Conservation (phyloP, 2,329 filamentous ascomycete genomes). For the Aaosphaeria arxii region DNA sequence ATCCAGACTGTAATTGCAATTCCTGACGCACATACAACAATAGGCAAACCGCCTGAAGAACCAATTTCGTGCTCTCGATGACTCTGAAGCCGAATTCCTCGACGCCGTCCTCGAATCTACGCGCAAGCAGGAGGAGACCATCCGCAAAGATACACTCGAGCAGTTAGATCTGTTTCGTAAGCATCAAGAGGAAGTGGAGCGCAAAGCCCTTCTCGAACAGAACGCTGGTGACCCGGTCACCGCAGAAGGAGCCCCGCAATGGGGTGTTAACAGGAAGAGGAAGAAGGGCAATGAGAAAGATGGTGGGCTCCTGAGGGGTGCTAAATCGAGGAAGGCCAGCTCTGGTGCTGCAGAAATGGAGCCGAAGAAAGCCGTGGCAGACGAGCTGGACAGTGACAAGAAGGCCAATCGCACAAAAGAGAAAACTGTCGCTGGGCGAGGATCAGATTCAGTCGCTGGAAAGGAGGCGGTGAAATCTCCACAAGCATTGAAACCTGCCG, state of each 20-base stretch:
- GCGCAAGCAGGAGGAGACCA: slow-evolving; percentile 54
- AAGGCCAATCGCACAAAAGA: background rate
- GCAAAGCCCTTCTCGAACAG: slow-evolving; percentile 41
- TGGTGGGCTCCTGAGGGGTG: slow-evolving; percentile 32
- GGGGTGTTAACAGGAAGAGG: slow-evolving; percentile 52
- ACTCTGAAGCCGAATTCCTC: slow-evolving; percentile 76
- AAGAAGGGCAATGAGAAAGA: slow-evolving; percentile 43
- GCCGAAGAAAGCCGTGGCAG: background rate
- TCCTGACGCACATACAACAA: background rate
- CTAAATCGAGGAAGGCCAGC: slow-evolving; percentile 43
- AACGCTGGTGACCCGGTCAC: slow-evolving; percentile 21
- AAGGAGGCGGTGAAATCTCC: background rate
- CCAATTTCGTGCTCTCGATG: slow-evolving; percentile 74
- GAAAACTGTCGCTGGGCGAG: background rate
- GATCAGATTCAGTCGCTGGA: background rate
- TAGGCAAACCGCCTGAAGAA: slow-evolving; percentile 63
- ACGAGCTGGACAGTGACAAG: background rate
- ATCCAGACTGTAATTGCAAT: background rate
- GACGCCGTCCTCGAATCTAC: slow-evolving; percentile 57
- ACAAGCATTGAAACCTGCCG: background rate
- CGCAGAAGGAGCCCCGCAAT: slow-evolving; percentile 45
- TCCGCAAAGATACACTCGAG: slow-evolving; percentile 58
- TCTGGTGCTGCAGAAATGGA: slow-evolving; percentile 6
- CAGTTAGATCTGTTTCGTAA: slow-evolving; percentile 58
- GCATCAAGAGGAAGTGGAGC: slow-evolving; percentile 59